Evolutionary conservation across 345 rosid genomes (phyloP), one percentile per base, ranked within the genome.

Genomic region (Pistacia vera): DNA sequence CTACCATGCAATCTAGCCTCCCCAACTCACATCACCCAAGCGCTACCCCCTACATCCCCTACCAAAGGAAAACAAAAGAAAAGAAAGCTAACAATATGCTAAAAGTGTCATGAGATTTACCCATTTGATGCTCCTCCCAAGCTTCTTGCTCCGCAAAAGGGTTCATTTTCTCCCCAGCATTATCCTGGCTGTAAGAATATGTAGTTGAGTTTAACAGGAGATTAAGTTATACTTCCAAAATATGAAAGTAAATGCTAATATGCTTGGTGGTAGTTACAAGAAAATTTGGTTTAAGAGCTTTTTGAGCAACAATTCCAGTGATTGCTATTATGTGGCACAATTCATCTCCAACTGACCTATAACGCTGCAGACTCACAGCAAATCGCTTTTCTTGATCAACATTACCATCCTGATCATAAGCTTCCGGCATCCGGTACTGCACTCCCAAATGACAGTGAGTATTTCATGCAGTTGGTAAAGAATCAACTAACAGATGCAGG

Each of bases 111-210:
- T 9, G 20, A 76, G 76, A 59, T 33, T 81, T 83, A 91, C 98
- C 97, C 86, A 92, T 96, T 83, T 96, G 99, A 86, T 92, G 86
- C 63, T 96, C 99, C 88, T 96, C 99, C 99, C 98, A 96, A 68
- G 97, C 99, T 82, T 96, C 99, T 85, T 95, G 99, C 80, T 95
- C 99, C 8, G 93, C 98, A 85, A 93, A 93, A 44, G 99, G 99
- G 85, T 95, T 90, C 99, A 93, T 95, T 82, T 93, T 96, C 14
- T 93, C 97, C 48, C 87, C 83, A 75, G 94, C 86, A 77, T 81
- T 78, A 52, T 86, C 28, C 78, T 91, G 97, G 83, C 97, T 94
- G 76, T 22, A 78, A 60, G 25, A 63, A 54, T 56, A 81, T 30
- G 66, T 38, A 68, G n/a, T 36, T 51, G 12, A 66, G 14, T 52